Evolutionary conservation across 371 early-diverging fungal genomes (phyloP).

Genomic region (Sanchytrium tribonematis): DNA sequence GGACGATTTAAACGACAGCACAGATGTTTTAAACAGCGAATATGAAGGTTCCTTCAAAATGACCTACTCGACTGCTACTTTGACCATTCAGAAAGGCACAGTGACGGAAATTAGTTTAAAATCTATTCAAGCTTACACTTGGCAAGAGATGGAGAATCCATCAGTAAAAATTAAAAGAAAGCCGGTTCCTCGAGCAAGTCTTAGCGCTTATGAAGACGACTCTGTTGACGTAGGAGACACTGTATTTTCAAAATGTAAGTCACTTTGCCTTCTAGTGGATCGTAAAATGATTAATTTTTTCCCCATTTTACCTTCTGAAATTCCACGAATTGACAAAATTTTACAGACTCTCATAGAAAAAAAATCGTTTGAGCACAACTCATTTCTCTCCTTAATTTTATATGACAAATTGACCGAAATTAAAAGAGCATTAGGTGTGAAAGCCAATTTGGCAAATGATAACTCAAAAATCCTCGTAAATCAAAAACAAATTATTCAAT

Average conservation of each 20-base stretch:
- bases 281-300: neutral
- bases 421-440: neutral
- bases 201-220: neutral
- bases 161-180: neutral
- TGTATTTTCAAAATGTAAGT: neutral
- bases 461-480: neutral
- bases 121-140: neutral
- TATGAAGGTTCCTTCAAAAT: neutral
- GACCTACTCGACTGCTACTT: neutral
- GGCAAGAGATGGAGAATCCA: neutral
- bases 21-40: neutral
- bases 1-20: too few relatives aligned
- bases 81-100: neutral
- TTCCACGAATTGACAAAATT: neutral
- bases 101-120: neutral
- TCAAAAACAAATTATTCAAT: neutral
- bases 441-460: neutral
- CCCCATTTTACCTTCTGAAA: neutral
- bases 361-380: neutral
- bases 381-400: neutral
- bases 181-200: neutral
- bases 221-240: neutral
- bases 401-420: neutral
- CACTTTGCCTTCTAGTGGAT: neutral
- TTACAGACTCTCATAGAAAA: neutral